These are phyloP conservation scores for Fraxinus excelsior DNA, from an alignment of 257 asterid genomes.

Conservation along the genomic window DNA sequence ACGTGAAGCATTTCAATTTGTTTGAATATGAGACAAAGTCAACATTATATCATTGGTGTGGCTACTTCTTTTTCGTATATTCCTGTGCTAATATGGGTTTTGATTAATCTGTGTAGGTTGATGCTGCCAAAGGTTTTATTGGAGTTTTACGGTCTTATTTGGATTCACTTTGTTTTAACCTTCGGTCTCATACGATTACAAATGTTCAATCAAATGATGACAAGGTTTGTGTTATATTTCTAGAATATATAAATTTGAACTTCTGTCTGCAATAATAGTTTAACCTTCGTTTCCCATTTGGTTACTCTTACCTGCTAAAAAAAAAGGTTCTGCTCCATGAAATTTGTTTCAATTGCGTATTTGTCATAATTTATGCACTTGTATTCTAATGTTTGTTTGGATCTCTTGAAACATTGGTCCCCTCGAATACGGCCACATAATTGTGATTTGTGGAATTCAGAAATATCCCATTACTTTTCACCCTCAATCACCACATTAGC, in stretches of 20 bases:
- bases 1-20: not conserved
- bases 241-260: slow-evolving; percentile 9
- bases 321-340: not conserved
- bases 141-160: slow-evolving; percentile 69
- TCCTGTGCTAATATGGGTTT: slow-evolving; percentile 18
- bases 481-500: not conserved
- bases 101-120: slow-evolving; percentile 52
- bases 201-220: slow-evolving; percentile 98
- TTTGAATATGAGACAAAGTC: not conserved
- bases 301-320: not conserved
- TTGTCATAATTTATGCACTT: not conserved
- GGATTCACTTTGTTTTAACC: slow-evolving; percentile 79
- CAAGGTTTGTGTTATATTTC: slow-evolving; percentile 57
- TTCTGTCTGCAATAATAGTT: slow-evolving; percentile 14
- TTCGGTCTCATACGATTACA: slow-evolving; percentile 96
- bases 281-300: slow-evolving; percentile 4
- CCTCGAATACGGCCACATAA: not conserved
- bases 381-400: not conserved
- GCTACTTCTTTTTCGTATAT: not conserved
- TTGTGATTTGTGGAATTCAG: not conserved
- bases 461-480: not conserved
- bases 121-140: slow-evolving; percentile 91
- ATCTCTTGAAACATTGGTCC: not conserved
- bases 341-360: not conserved
- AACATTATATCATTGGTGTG: not conserved